These are phyloP conservation scores for Plantago lanceolata DNA, from an alignment of 305 asterid species.

Conservation along the genomic window DNA sequence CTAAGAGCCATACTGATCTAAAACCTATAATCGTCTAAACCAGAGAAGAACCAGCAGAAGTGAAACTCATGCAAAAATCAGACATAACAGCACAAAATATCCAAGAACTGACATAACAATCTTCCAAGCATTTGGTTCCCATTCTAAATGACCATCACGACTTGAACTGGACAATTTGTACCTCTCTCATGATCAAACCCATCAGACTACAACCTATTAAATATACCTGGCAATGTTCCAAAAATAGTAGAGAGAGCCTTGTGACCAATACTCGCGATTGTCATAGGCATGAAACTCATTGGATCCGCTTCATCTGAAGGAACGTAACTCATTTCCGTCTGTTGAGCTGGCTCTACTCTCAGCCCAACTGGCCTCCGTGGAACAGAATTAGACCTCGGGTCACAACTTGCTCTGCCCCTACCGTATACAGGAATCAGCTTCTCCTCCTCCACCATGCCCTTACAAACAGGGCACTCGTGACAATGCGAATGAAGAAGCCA, in stretches of 20 bases:
- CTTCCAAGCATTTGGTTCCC: background rate
- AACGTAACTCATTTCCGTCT: background rate
- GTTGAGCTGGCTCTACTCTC: background rate
- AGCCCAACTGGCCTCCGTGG: background rate
- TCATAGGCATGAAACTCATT: conserved; percentile 12
- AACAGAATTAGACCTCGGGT: background rate
- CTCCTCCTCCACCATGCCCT: conserved; percentile 28
- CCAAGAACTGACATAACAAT: background rate
- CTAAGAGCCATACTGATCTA: too few species aligned
- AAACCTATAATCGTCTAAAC: too few species aligned
- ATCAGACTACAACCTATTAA: background rate
- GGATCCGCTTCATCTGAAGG: conserved; percentile 8
- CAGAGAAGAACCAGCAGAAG: background rate
- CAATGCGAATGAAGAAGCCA: conserved; percentile 33
- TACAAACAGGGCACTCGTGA: conserved; percentile 40
- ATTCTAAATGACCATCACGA: background rate
- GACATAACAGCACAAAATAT: conserved; percentile 6
- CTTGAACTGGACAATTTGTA: background rate
- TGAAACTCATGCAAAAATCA: background rate
- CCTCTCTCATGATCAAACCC: background rate
- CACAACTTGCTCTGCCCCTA: conserved; percentile 2
- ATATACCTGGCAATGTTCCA: background rate
- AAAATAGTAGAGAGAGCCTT: conserved; percentile 5
- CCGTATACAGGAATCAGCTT: conserved; percentile 25
- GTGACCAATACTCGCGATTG: conserved; percentile 7